phyloP scores from a whole-genome alignment of 345 rosid genomes.

The Noccaea bulbosa region DNA sequence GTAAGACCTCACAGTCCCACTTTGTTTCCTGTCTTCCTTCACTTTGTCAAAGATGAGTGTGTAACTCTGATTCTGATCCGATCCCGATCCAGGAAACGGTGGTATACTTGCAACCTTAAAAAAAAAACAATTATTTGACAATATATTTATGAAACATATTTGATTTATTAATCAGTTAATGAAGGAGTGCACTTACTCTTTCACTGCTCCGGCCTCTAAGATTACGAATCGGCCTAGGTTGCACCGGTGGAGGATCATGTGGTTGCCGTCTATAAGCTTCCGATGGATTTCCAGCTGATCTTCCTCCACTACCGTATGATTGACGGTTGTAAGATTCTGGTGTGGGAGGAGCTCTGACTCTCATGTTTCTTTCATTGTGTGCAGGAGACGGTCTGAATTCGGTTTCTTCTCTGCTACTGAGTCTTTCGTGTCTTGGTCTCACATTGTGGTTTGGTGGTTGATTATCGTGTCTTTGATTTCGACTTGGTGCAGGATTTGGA shows the following conservation, averaged over 20 bases:
- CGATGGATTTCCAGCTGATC: conserved; percentile 13
- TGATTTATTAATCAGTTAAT: neutral
- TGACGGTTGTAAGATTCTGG: conserved; percentile 12
- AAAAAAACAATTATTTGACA: neutral
- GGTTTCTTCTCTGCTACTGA: conserved; percentile 51
- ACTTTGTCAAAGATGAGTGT: conserved; percentile 44
- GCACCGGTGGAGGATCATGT: conserved; percentile 18
- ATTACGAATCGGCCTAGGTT: conserved; percentile 30
- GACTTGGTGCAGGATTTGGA: conserved; percentile 9
- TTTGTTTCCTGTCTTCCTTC: conserved; percentile 24
- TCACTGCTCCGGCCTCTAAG: conserved; percentile 35
- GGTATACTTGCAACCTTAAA: conserved; percentile 38
- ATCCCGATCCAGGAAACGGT: conserved; percentile 37
- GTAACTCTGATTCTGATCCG: conserved; percentile 32
- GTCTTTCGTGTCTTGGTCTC: conserved; percentile 27
- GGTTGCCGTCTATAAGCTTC: conserved; percentile 15
- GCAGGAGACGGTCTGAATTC: conserved; percentile 64
- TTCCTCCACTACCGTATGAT: conserved; percentile 27
- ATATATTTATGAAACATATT: conserved; percentile 1
- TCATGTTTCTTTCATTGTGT: conserved; percentile 34
- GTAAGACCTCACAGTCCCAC: conserved; percentile 10
- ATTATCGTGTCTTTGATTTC: conserved; percentile 22
- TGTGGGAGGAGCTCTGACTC: conserved; percentile 29
- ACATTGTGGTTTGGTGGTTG: conserved; percentile 34
- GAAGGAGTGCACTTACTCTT: conserved; percentile 20